These are phyloP conservation scores for Kwoniella botswanensis DNA, from an alignment of 768 basidiomycete genomes.

Conservation along the genomic window DNA sequence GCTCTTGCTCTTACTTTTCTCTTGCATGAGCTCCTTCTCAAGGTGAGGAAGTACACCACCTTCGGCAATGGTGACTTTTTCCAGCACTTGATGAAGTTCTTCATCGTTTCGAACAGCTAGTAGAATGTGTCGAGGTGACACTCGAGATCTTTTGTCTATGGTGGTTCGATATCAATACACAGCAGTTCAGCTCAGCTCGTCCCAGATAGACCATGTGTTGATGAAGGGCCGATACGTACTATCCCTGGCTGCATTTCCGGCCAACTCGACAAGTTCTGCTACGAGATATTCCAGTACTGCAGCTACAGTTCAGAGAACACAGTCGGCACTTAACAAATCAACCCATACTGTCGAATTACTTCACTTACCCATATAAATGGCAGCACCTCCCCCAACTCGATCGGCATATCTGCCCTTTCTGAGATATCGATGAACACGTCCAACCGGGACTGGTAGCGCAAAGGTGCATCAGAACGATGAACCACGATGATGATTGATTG, in stretches of 20 bases:
- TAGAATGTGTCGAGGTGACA: conserved; percentile 84
- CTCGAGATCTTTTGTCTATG: conserved; percentile 71
- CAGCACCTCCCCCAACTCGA: neutral
- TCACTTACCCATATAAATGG: conserved; percentile 23
- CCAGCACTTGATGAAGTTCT: conserved; percentile 74
- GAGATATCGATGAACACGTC: conserved; percentile 7
- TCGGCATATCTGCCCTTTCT: conserved; percentile 19
- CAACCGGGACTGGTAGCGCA: conserved; percentile 31
- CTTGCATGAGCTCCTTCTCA: conserved; percentile 62
- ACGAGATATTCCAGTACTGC: conserved; percentile 86
- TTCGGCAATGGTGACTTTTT: conserved; percentile 80
- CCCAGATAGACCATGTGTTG: no score
- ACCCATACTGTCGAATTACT: no score
- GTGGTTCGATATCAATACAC: no score
- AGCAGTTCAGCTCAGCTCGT: neutral
- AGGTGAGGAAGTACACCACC: conserved; percentile 77
- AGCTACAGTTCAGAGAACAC: conserved; percentile 6
- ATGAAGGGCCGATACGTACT: no score
- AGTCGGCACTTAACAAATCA: neutral
- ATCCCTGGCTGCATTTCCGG: conserved; percentile 72
- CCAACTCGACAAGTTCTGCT: conserved; percentile 86
- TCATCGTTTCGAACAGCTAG: conserved; percentile 87
- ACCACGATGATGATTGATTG: no score
- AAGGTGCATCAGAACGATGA: no score
- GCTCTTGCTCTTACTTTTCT: neutral